A percentile compares a stretch with the other conserved stretches of the same genome.
Conservation (phyloP, 164 flowering plant species). For the Akebia trifoliata region DNA sequence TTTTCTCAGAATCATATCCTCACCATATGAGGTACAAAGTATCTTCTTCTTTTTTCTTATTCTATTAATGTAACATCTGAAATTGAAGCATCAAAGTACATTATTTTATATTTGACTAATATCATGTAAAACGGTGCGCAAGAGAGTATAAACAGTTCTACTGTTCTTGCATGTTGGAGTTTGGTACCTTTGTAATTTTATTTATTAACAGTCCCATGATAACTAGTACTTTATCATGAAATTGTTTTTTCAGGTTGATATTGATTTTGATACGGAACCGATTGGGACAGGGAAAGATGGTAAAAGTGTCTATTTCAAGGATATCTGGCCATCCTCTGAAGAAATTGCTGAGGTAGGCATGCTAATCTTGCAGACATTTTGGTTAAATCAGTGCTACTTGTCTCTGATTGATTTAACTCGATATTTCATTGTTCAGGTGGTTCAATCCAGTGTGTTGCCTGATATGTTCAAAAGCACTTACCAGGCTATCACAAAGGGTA, state of each 20-base stretch:
- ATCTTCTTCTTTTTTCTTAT: no score
- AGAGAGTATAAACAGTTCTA: no score
- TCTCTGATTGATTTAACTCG: constrained; percentile 7
- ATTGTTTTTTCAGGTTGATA: constrained; percentile 47
- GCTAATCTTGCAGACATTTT: background rate
- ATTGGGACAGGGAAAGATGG: constrained; percentile 73
- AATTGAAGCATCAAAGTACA: no score
- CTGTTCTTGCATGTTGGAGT: no score
- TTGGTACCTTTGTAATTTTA: background rate
- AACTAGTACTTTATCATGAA: background rate
- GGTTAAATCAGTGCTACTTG: background rate
- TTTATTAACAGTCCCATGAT: background rate
- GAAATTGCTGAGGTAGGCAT: constrained; percentile 57
- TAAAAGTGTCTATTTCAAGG: constrained; percentile 45
- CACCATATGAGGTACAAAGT: no score
- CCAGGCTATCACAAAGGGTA: constrained; percentile 67
- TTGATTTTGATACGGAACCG: constrained; percentile 68
- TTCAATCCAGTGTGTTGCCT: constrained; percentile 74
- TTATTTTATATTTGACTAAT: no score
- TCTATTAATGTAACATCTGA: no score
- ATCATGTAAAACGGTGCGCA: no score
- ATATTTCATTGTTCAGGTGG: constrained; percentile 35
- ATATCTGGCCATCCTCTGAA: constrained; percentile 60
- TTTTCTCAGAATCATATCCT: no score
- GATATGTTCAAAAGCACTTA: constrained; percentile 73